These are phyloP conservation scores for Lachancea sp. DNA, from an alignment of 805 yeast genomes.

Conservation along the genomic window DNA sequence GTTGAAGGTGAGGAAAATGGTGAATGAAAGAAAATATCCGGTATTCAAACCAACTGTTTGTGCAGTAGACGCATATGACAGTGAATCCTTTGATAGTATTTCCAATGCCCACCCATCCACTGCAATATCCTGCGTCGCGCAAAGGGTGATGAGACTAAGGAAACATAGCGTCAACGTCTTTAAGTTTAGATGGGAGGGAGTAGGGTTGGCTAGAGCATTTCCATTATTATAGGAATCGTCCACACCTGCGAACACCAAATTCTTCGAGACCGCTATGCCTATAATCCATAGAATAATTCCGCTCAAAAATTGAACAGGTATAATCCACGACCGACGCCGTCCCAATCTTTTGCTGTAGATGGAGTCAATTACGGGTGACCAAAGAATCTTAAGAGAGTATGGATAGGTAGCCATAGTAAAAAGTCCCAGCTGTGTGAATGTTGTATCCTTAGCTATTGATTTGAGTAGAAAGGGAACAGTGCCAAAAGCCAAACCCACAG, in stretches of 20 bases:
- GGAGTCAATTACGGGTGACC: conserved; percentile 97
- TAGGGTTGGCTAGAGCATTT: conserved; percentile 10
- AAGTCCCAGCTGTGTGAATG: conserved; percentile 84
- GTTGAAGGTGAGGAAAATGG: conserved; percentile 83
- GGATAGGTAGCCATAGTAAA: conserved; percentile 93
- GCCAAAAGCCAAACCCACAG: conserved; percentile 94
- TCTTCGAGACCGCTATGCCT: conserved; percentile 44
- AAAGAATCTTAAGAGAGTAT: conserved; percentile 80
- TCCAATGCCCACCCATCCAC: conserved; percentile 99
- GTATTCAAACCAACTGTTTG: conserved; percentile 93
- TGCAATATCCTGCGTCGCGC: conserved; percentile 98
- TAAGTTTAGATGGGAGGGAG: conserved; percentile 11
- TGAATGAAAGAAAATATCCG: conserved; percentile 87
- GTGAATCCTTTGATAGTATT: conserved; percentile 64
- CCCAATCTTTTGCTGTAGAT: conserved; percentile 63
- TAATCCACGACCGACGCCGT: conserved; percentile 86
- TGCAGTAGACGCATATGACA: conserved; percentile 93
- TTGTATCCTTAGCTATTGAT: conserved; percentile 49
- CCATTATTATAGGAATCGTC: conserved; percentile 21
- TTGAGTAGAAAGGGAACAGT: conserved; percentile 86
- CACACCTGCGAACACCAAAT: conserved; percentile 41
- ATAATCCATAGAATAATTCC: conserved; percentile 59
- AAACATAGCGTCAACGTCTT: conserved; percentile 58
- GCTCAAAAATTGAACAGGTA: conserved; percentile 83
- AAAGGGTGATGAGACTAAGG: conserved; percentile 71